Conservation (phyloP, 2,329 filamentous ascomycete species). For the Exserohilum rostratum region DNA sequence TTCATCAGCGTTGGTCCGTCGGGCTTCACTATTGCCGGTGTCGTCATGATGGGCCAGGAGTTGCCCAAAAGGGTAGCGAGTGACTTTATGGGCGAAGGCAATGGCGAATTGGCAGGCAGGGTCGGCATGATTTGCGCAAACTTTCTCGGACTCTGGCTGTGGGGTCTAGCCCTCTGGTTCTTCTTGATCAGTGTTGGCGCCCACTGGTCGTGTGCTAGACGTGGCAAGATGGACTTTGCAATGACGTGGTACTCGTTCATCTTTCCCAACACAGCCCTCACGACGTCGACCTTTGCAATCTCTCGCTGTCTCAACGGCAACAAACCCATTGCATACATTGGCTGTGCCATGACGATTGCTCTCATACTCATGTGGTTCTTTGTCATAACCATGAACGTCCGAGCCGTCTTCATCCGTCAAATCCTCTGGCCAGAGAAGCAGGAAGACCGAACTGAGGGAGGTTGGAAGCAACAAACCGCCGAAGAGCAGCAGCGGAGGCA, state of each 20-base stretch:
- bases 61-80: conserved; percentile 56
- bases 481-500: conserved; percentile 36
- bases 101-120: conserved; percentile 59
- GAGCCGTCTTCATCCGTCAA: conserved; percentile 68
- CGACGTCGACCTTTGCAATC: conserved; percentile 74
- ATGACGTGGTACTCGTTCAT: conserved; percentile 89
- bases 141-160: conserved; percentile 77
- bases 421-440: conserved; percentile 80
- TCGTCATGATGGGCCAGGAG: conserved; percentile 63
- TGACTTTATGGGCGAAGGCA: conserved; percentile 62
- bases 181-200: conserved; percentile 81
- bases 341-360: conserved; percentile 69
- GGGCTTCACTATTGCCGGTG: conserved; percentile 68
- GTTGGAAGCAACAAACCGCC: conserved; percentile 53
- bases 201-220: conserved; percentile 69
- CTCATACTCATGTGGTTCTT: conserved; percentile 71
- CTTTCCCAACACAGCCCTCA: conserved; percentile 78
- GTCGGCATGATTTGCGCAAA: conserved; percentile 63
- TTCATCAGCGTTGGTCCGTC: conserved; percentile 83
- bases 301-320: conserved; percentile 59
- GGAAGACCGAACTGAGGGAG: conserved; percentile 67
- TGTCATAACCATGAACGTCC: conserved; percentile 73
- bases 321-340: conserved; percentile 67
- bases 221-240: conserved; percentile 71
- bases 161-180: conserved; percentile 84